A percentile compares a stretch with the other conserved stretches of the same genome.
Conservation (phyloP, 2,329 filamentous ascomycete genomes). For the Tolypocladium amazonense region DNA sequence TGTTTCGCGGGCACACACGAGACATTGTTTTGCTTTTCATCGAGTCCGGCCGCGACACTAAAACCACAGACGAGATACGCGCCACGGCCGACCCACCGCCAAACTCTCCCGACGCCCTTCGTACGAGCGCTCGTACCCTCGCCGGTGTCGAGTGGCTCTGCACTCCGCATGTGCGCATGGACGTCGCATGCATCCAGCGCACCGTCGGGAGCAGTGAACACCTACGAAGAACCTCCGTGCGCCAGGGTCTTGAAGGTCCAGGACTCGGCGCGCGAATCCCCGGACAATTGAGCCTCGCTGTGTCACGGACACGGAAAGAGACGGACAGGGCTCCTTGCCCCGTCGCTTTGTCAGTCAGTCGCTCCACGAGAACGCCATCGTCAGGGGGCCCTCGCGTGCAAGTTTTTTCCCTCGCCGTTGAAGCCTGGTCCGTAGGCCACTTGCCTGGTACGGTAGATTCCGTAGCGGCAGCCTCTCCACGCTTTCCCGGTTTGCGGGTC, state of each 20-base stretch:
- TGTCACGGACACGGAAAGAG: neutral
- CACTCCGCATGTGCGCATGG: neutral
- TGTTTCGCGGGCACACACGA: neutral
- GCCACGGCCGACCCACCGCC: neutral
- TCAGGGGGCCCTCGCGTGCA: neutral
- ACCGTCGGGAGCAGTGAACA: neutral
- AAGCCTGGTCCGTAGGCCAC: neutral
- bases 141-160: neutral
- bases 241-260: neutral
- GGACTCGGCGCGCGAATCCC: neutral
- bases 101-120: neutral
- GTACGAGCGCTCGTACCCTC: neutral
- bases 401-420: neutral
- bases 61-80: neutral
- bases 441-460: neutral
- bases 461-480: neutral
- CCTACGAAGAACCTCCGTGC: no score
- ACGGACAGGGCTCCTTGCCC: neutral
- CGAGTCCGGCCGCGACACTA: neutral
- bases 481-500: conserved; percentile 3
- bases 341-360: neutral
- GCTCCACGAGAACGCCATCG: neutral
- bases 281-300: neutral
- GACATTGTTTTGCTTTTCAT: neutral
- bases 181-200: neutral